Conservation (phyloP, 345 rosid genomes). For the Limnanthes douglasii region DNA sequence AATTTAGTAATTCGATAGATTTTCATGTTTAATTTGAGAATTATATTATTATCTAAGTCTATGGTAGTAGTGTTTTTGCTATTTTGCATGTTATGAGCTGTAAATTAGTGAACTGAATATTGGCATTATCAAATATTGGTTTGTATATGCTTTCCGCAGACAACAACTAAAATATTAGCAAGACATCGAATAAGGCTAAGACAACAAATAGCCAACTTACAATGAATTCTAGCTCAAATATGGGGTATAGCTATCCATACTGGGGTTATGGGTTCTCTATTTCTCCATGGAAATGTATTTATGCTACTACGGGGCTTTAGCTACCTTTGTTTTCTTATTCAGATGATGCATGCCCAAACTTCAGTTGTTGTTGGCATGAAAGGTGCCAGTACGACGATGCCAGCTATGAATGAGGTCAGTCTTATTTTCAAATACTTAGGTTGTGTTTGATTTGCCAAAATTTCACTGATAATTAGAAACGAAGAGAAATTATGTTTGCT, state of each 20-base stretch:
- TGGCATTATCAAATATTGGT: conserved; percentile 1
- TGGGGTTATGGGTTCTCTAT: conserved; percentile 27
- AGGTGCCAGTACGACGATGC: conserved; percentile 86
- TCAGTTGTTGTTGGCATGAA: conserved; percentile 86
- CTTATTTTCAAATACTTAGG: no score
- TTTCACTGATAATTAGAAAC: no score
- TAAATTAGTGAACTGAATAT: neutral
- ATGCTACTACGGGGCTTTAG: neutral
- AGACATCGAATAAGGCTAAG: conserved; percentile 76
- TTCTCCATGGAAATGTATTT: neutral
- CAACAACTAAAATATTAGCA: conserved; percentile 77
- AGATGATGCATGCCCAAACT: conserved; percentile 94
- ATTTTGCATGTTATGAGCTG: neutral
- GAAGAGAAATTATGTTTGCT: no score
- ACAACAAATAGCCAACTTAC: conserved; percentile 82
- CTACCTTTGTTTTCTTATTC: conserved; percentile 10
- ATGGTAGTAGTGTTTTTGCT: neutral
- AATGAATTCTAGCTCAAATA: conserved; percentile 95
- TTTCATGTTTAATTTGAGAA: neutral
- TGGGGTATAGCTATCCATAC: conserved; percentile 98
- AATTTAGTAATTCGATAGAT: neutral
- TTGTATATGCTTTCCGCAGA: conserved; percentile 30
- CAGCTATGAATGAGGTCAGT: conserved; percentile 77
- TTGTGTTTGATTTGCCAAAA: no score
- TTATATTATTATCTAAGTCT: neutral